Evolutionary conservation across 73 alveolate genomes (phyloP).

Genomic region (Paramecium octaurelia): DNA sequence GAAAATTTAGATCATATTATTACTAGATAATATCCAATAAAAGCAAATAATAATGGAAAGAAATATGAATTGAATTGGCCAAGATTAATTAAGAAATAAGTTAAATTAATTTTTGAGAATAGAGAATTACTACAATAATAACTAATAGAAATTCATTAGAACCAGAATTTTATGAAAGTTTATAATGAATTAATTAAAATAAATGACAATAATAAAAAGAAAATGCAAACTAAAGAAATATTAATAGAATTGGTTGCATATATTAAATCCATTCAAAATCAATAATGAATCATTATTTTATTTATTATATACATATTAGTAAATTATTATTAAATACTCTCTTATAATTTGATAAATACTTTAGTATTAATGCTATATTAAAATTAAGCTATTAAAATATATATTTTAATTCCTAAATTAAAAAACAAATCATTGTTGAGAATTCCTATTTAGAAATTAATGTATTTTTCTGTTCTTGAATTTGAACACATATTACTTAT

Average conservation of each 20-base stretch:
- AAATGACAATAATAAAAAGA: not conserved
- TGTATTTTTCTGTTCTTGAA: no score
- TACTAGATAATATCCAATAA: not conserved
- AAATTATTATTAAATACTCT: no score
- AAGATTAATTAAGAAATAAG: not conserved
- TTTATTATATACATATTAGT: no score
- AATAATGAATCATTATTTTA: not conserved
- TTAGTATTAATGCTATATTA: no score
- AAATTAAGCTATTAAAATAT: no score
- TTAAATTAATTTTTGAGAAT: not conserved
- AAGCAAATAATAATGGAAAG: not conserved
- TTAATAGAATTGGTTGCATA: not conserved
- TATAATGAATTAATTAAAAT: not conserved
- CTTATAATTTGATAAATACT: no score
- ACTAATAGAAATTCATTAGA: not conserved
- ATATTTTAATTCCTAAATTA: no score
- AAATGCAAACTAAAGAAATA: not conserved
- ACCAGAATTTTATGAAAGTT: not conserved
- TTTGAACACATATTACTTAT: no score
- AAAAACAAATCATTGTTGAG: no score
- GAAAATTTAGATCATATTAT: not conserved
- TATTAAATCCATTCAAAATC: not conserved
- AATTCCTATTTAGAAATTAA: no score
- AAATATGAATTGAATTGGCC: conserved; percentile 13
- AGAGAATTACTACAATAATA: not conserved